These are phyloP conservation scores for Erodium trifolium DNA, from an alignment of 441 rosid genomes.

Conservation along the genomic window DNA sequence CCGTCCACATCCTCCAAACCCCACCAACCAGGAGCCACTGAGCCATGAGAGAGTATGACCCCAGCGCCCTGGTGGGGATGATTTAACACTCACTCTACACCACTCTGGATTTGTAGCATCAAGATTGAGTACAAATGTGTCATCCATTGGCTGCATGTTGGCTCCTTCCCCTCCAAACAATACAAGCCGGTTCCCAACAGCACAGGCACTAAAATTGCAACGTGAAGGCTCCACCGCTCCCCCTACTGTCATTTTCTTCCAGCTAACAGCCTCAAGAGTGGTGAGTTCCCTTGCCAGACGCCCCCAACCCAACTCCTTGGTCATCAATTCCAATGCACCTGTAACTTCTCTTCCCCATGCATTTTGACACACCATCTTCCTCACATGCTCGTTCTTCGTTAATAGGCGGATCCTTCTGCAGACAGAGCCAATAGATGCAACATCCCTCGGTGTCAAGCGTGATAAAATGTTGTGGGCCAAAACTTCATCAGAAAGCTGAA, in stretches of 20 bases:
- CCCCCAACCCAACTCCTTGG: slow-evolving; percentile 84
- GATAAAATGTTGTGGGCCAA: slow-evolving; percentile 69
- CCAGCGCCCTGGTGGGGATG: slow-evolving; percentile 98
- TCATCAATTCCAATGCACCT: slow-evolving; percentile 69
- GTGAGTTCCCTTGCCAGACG: slow-evolving; percentile 84
- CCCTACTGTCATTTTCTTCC: slow-evolving; percentile 91
- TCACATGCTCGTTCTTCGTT: slow-evolving; percentile 78
- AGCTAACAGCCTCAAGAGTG: slow-evolving; percentile 85
- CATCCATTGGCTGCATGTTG: slow-evolving; percentile 98
- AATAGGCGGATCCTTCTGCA: slow-evolving; percentile 53
- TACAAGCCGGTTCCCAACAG: slow-evolving; percentile 89
- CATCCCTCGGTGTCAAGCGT: slow-evolving; percentile 72
- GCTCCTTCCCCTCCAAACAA: slow-evolving; percentile 95
- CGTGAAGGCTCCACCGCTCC: slow-evolving; percentile 91
- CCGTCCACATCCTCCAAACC: slow-evolving; percentile 92
- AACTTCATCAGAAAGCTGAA: slow-evolving; percentile 79
- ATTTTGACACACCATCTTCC: slow-evolving; percentile 95
- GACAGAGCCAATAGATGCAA: slow-evolving; percentile 80
- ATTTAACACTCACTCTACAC: slow-evolving; percentile 84
- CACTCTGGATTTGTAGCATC: slow-evolving; percentile 76
- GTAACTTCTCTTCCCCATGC: slow-evolving; percentile 96
- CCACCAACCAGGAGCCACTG: slow-evolving; percentile 79
- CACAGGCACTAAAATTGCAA: slow-evolving; percentile 94
- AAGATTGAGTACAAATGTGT: slow-evolving; percentile 84
- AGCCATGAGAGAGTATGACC: slow-evolving; percentile 92